phyloP scores from a whole-genome alignment of 768 basidiomycete genomes.

The Lactarius deliciosus region DNA sequence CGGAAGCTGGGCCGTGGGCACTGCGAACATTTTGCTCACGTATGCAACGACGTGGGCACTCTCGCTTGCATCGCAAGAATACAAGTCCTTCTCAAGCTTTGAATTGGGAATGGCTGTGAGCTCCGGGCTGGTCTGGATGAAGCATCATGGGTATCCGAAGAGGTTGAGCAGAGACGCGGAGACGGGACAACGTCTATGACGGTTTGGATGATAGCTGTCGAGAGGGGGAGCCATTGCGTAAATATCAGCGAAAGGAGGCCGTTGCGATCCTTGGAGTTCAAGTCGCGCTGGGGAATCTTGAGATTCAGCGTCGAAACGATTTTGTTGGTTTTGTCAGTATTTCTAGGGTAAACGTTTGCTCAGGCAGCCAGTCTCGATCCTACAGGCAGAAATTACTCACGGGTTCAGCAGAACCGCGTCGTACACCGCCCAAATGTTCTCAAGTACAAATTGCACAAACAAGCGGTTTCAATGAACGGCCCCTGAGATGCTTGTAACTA shows the following conservation, averaged over 20 bases:
- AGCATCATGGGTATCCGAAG: conserved; percentile 89
- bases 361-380: not conserved
- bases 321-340: conserved; percentile 84
- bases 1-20: conserved; percentile 75
- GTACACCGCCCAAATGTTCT: conserved; percentile 97
- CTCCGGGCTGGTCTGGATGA: conserved; percentile 71
- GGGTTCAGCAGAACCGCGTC: conserved; percentile 86
- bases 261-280: conserved; percentile 88
- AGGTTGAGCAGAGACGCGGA: conserved; percentile 76
- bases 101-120: conserved; percentile 62
- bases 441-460: conserved; percentile 96
- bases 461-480: conserved; percentile 87
- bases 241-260: conserved; percentile 84
- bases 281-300: conserved; percentile 83
- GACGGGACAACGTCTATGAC: conserved; percentile 93
- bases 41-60: conserved; percentile 74
- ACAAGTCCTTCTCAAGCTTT: conserved; percentile 83
- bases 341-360: conserved; percentile 46
- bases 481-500: conserved; percentile 85
- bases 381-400: conserved; percentile 53
- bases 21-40: conserved; percentile 98
- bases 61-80: conserved; percentile 57
- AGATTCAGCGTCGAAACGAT: conserved; percentile 81
- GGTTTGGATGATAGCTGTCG: conserved; percentile 88
- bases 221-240: conserved; percentile 94